These are phyloP conservation scores for Penicillium sp. DNA, from an alignment of 2,329 filamentous ascomycete genomes.

Conservation along the genomic window DNA sequence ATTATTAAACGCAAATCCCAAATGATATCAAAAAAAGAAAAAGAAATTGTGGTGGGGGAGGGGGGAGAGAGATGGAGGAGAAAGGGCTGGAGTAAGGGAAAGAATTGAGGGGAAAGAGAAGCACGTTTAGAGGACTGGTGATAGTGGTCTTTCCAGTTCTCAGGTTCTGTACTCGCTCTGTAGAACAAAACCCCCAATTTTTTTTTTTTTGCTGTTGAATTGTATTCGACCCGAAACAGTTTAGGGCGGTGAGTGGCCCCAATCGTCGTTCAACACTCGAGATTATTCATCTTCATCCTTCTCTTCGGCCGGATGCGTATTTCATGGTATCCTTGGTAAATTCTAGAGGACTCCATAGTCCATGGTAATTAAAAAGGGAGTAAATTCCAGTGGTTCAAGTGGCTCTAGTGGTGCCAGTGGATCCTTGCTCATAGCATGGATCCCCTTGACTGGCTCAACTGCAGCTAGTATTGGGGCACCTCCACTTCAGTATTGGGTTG, in stretches of 20 bases:
- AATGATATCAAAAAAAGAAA: conserved; percentile 32
- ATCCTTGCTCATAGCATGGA: neutral
- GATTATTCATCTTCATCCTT: neutral
- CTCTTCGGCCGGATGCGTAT: neutral
- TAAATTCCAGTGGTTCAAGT: neutral
- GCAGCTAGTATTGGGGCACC: neutral
- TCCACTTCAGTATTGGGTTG: neutral
- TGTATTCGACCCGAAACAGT: conserved; percentile 31
- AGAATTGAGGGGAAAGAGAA: conserved; percentile 1
- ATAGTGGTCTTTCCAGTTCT: neutral
- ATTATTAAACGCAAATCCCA: conserved; percentile 4
- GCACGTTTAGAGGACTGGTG: neutral
- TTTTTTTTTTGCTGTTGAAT: conserved; percentile 29
- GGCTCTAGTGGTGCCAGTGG: neutral
- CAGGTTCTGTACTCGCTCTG: neutral
- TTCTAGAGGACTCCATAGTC: neutral
- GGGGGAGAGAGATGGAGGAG: neutral
- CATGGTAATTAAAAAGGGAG: neutral
- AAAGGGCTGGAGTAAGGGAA: neutral
- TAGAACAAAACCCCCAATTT: neutral
- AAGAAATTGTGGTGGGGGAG: neutral
- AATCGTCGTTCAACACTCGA: conserved; percentile 16
- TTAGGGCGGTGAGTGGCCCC: conserved; percentile 32
- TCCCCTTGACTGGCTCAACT: neutral
- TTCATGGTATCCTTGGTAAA: neutral